Evolutionary conservation across 108 stramenopile species (phyloP).

Genomic region (Skeletonema costatum): DNA sequence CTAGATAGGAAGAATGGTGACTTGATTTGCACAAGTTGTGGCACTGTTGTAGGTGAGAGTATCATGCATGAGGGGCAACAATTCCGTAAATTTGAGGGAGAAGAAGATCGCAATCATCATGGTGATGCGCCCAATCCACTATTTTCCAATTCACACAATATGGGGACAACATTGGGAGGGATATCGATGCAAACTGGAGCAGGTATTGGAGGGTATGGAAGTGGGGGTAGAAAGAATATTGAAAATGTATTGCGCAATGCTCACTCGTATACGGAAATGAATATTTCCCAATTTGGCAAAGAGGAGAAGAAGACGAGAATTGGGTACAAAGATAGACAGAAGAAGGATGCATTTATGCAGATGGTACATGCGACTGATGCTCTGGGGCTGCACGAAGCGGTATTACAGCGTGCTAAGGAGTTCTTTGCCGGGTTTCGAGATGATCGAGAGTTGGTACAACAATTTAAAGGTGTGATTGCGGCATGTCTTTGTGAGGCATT

Average conservation of each 20-base stretch:
- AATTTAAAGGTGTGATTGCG: constrained; percentile 74
- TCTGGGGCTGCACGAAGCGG: constrained; percentile 81
- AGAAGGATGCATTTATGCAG: constrained; percentile 65
- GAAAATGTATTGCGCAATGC: constrained; percentile 84
- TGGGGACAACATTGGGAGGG: constrained; percentile 78
- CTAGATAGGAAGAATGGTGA: constrained; percentile 89
- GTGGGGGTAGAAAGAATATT: constrained; percentile 44
- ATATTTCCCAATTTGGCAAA: constrained; percentile 87
- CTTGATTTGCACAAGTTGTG: constrained; percentile 82
- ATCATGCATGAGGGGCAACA: constrained; percentile 88
- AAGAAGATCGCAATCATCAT: constrained; percentile 89
- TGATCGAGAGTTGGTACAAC: constrained; percentile 89
- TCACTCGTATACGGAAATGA: constrained; percentile 83
- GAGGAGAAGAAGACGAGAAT: constrained; percentile 83
- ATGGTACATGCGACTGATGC: constrained; percentile 87
- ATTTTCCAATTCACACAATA: constrained; percentile 80
- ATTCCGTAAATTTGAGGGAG: constrained; percentile 92
- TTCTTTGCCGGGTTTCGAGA: constrained; percentile 92
- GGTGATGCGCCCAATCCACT: constrained; percentile 85
- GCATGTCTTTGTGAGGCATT: constrained; percentile 88
- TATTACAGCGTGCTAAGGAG: constrained; percentile 84
- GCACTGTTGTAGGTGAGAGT: constrained; percentile 80
- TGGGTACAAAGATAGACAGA: constrained; percentile 92
- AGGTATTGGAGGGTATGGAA: constrained; percentile 71
- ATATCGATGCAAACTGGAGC: constrained; percentile 66